phyloP scores from a whole-genome alignment of 2,329 filamentous ascomycete species.

The Gnomoniopsis smithogilvyi region DNA sequence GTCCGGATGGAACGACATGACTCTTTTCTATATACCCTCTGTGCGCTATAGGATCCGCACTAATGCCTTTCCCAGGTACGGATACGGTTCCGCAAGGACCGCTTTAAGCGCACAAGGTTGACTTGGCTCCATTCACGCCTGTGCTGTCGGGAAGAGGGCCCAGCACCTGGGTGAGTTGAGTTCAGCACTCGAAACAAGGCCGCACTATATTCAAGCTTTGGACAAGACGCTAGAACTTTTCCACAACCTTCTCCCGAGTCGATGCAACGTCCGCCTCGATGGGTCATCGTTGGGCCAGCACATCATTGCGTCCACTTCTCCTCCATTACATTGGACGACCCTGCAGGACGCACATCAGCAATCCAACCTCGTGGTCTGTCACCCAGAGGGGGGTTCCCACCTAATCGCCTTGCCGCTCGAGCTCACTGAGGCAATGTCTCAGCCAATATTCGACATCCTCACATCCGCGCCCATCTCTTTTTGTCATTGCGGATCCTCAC shows the following conservation, averaged over 20 bases:
- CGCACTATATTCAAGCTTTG: not conserved
- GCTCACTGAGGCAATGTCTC: conserved; percentile 1
- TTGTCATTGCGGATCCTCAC: too few relatives aligned
- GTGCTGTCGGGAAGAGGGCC: not conserved
- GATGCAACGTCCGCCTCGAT: conserved; percentile 7
- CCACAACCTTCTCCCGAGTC: conserved; percentile 8
- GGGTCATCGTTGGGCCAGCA: conserved; percentile 16
- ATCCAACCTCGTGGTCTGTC: conserved; percentile 9
- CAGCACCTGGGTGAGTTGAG: not conserved
- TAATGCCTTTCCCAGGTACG: not conserved
- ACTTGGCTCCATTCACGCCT: not conserved
- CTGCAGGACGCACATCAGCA: conserved; percentile 15
- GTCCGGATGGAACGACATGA: not conserved
- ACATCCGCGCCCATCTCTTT: too few relatives aligned
- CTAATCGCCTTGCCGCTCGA: conserved; percentile 3
- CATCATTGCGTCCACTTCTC: conserved; percentile 12
- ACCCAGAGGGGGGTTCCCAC: not conserved
- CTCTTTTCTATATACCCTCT: not conserved
- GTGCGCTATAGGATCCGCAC: not conserved
- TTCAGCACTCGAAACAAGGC: not conserved
- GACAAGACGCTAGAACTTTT: conserved; percentile 16
- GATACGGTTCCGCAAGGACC: not conserved
- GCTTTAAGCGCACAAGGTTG: not conserved
- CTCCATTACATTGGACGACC: conserved; percentile 9
- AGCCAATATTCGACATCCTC: too few relatives aligned